Evolutionary conservation across 106 monocot species (phyloP), one percentile per base, ranked within the genome.

Genomic region (Apostasia ramifera): DNA sequence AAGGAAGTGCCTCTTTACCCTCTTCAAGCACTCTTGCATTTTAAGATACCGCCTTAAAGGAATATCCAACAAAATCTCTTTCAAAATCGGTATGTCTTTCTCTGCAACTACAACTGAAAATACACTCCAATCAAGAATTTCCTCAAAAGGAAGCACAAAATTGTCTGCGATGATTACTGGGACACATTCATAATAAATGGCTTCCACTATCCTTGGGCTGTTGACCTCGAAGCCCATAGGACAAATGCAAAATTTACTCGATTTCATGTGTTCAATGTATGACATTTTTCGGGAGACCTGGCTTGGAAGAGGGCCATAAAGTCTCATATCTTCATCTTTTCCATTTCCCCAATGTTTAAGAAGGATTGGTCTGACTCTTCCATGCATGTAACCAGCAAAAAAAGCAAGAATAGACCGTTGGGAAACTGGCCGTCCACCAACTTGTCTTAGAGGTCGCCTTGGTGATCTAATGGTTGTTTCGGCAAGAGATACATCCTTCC

Each of bases 211-310:
- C 66, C 92, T 82, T 0, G 97, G 97, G 59, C 97, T 97, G 77
- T 97, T 97, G 3, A 97, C 89, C 71, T 92, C 92, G 46, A 78
- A 97, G 3, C 97, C 92, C 92, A 86, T 89, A 0, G 97, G 97
- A 69, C 97, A 97, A 44, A 97, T 76, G 77, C 97, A 97, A 59
- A 79, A 97, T 70, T 81, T 89, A 77, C 92, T 97, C 1, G 84
- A 74, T 72, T 86, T 92, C 92, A 97, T 92, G 76, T 89, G 92
- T 38, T 87, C 62, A 38, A 83, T 56, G 68, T 97, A 97, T 8
- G 81, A 80, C 89, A 89, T 89, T 10, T 71, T 76, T 58, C 68
- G 79, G 0, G 91, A 74, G 2, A 97, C 81, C 59, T 82, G 67
- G 44, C 64, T 57, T 13, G 97, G 97, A 7, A 97, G 92, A 10